A percentile compares a stretch with the other conserved stretches of the same genome.
Evolutionary conservation across 1,284 basidiomycete species (phyloP).

Genomic region (Porogramme epimiltina): DNA sequence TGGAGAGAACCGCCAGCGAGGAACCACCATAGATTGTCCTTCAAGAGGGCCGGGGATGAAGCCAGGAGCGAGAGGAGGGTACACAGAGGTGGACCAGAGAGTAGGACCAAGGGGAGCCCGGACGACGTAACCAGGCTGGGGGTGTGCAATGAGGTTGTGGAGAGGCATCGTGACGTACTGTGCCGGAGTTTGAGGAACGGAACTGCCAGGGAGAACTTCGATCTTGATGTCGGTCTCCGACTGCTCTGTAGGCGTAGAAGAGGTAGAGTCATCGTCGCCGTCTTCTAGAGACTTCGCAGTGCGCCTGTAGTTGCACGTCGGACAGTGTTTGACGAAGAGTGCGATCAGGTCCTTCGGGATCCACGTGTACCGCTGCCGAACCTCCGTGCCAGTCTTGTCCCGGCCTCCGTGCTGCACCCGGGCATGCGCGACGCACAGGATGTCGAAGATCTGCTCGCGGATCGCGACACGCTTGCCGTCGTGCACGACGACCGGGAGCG

Average conservation of each 20-base stretch:
- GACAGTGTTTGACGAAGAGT: constrained; percentile 75
- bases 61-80: not conserved
- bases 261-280: not conserved
- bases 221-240: no score
- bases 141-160: not conserved
- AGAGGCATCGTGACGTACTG: not conserved
- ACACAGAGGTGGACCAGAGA: not conserved
- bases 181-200: not conserved
- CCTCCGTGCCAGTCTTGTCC: constrained; percentile 68
- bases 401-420: constrained; percentile 70
- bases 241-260: not conserved
- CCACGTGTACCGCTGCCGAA: constrained; percentile 73
- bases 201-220: no score
- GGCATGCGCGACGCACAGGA: constrained; percentile 71
- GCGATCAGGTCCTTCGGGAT: constrained; percentile 80
- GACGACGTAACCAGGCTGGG: not conserved
- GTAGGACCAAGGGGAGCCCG: not conserved
- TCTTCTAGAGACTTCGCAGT: constrained; percentile 26
- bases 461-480: constrained; percentile 71
- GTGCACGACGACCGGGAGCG: constrained; percentile 54
- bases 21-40: not conserved
- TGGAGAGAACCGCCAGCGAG: not conserved
- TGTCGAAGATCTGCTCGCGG: constrained; percentile 74
- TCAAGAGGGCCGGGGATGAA: not conserved
- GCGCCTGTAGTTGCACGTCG: constrained; percentile 58